A percentile compares a stretch with the other conserved stretches of the same genome.
Conservation (phyloP, 441 rosid species). For the Eutrema salsugineum region DNA sequence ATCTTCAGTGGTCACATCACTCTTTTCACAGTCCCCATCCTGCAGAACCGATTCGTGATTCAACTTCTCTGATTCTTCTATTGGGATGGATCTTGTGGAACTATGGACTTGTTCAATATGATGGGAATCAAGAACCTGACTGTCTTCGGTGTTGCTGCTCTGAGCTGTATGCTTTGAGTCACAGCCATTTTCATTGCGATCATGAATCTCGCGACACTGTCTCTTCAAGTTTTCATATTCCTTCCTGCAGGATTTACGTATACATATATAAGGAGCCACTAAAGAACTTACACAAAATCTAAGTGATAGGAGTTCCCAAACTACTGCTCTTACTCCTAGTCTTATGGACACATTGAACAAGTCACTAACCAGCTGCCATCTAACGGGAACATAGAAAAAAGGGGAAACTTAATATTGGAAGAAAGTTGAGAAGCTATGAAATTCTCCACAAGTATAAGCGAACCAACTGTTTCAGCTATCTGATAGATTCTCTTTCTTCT, state of each 20-base stretch:
- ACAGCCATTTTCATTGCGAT: constrained; percentile 35
- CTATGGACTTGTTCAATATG: constrained; percentile 48
- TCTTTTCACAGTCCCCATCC: constrained; percentile 46
- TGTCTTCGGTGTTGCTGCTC: constrained; percentile 35
- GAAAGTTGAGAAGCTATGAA: constrained; percentile 9
- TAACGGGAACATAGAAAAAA: background rate
- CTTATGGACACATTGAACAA: constrained; percentile 3
- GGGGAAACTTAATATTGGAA: background rate
- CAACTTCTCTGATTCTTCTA: constrained; percentile 35
- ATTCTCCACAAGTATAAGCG: background rate
- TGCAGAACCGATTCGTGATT: constrained; percentile 26
- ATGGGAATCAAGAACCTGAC: constrained; percentile 45
- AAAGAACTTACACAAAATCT: background rate
- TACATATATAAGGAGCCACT: background rate
- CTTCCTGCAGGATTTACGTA: constrained; percentile 46
- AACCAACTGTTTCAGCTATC: constrained; percentile 56
- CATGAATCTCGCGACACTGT: constrained; percentile 47
- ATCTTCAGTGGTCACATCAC: constrained; percentile 45
- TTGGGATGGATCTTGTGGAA: constrained; percentile 40
- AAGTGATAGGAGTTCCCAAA: background rate
- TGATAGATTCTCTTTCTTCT: constrained; percentile 57
- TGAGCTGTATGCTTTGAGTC: constrained; percentile 36
- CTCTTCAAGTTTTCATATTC: constrained; percentile 62
- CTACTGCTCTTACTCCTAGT: background rate
- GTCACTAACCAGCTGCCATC: constrained; percentile 4